Percentiles rank a stretch among this genome's conserved stretches.
Evolutionary conservation across 1,139 yeast species (phyloP).

Genomic region (Yamadazyma aaseri): DNA sequence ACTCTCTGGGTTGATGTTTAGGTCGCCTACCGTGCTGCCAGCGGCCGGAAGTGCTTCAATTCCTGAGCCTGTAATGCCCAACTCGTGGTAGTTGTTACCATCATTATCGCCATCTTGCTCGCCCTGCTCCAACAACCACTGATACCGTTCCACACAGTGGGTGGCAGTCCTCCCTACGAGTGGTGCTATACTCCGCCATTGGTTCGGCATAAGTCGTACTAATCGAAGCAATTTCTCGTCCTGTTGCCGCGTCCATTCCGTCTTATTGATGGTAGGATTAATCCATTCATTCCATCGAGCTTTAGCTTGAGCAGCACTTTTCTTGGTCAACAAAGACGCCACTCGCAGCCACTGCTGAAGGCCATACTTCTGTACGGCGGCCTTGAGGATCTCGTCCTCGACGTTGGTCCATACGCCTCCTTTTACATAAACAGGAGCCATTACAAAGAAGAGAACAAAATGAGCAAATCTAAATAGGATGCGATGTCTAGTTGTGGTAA

Average conservation of each 20-base stretch:
- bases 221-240: conserved; percentile 69
- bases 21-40: conserved; percentile 47
- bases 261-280: conserved; percentile 65
- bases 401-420: conserved; percentile 92
- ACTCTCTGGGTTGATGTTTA: conserved; percentile 75
- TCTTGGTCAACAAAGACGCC: conserved; percentile 79
- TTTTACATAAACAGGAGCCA: conserved; percentile 73
- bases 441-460: too few relatives aligned
- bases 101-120: conserved; percentile 26
- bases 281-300: conserved; percentile 92
- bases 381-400: conserved; percentile 86
- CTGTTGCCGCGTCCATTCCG: conserved; percentile 73
- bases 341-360: conserved; percentile 93
- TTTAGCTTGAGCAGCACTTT: conserved; percentile 89
- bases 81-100: too few relatives aligned
- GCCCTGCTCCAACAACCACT: conserved; percentile 62
- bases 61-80: conserved; percentile 54
- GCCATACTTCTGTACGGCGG: conserved; percentile 92
- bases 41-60: conserved; percentile 48
- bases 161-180: conserved; percentile 82
- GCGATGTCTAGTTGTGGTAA: too few relatives aligned
- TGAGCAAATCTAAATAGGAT: too few relatives aligned
- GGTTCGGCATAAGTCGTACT: conserved; percentile 79
- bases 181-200: conserved; percentile 89
- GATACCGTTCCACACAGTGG: conserved; percentile 86